phyloP scores from a whole-genome alignment of 2,329 filamentous ascomycete species.

The Cordyceps cateniannulata region DNA sequence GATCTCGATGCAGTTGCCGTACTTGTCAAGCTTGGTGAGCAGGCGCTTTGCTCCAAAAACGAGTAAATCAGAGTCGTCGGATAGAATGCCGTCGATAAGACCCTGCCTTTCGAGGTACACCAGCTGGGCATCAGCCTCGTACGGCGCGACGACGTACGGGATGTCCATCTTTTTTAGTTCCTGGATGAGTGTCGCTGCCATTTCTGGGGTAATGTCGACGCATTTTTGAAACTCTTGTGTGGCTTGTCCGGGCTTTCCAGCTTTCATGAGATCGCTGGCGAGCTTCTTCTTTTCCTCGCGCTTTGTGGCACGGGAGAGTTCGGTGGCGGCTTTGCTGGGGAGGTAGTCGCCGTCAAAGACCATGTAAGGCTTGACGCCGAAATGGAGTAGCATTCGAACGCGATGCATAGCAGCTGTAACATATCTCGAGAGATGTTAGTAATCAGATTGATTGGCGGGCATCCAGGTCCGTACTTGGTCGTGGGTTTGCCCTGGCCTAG shows the following conservation, averaged over 20 bases:
- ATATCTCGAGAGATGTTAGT: conserved; percentile 48
- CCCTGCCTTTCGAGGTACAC: conserved; percentile 87
- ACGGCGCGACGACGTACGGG: conserved; percentile 88
- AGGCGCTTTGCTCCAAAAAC: conserved; percentile 91
- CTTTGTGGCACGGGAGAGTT: conserved; percentile 66
- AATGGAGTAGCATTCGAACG: conserved; percentile 89
- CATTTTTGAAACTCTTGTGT: conserved; percentile 87
- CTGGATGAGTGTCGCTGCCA: conserved; percentile 88
- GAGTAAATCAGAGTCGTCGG: conserved; percentile 91
- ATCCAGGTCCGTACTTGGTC: conserved; percentile 56
- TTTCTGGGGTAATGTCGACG: conserved; percentile 90
- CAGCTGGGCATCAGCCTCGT: conserved; percentile 95
- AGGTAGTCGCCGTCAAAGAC: conserved; percentile 95
- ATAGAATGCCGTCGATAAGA: conserved; percentile 79
- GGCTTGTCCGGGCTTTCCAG: conserved; percentile 75
- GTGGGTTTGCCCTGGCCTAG: conserved; percentile 85
- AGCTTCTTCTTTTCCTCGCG: conserved; percentile 70
- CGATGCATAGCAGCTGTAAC: conserved; percentile 85
- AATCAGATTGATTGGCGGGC: neutral
- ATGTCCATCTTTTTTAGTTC: conserved; percentile 76
- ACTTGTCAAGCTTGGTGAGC: conserved; percentile 88
- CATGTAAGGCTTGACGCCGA: conserved; percentile 87
- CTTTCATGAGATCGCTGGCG: conserved; percentile 72
- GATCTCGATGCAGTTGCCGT: conserved; percentile 89
- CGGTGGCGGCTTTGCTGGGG: conserved; percentile 86